Evolutionary conservation across 139 green algal genomes (phyloP).

Genomic region (Tetradesmus obliquus): DNA sequence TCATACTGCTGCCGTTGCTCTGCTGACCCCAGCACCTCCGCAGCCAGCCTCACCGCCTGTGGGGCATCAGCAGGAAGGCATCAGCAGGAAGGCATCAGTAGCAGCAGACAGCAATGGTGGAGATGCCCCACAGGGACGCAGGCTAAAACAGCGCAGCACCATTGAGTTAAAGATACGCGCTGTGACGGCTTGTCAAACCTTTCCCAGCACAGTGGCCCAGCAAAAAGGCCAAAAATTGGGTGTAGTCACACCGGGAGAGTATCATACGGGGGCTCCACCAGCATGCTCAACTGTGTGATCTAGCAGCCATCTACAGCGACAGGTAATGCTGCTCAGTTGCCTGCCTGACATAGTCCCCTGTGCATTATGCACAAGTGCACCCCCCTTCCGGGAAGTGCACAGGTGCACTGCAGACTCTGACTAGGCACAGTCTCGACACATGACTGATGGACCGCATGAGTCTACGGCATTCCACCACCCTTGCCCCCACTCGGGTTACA

Average conservation of each 20-base stretch:
- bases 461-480: not conserved
- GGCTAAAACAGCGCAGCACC: too few species aligned
- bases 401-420: conserved; percentile 1
- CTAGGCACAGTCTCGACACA: not conserved
- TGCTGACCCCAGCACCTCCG: conserved; percentile 39
- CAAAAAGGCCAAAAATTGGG: not conserved
- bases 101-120: not conserved
- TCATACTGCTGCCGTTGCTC: conserved; percentile 45
- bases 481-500: not conserved
- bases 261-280: not conserved
- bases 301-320: not conserved
- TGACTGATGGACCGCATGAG: not conserved
- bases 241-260: conserved; percentile 4
- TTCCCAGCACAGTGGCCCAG: too few species aligned
- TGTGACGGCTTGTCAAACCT: too few species aligned
- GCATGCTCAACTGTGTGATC: conserved; percentile 5
- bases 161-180: too few species aligned
- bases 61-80: not conserved
- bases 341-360: not conserved
- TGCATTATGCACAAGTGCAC: not conserved
- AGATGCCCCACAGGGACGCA: too few species aligned
- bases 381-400: not conserved
- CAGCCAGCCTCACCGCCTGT: conserved; percentile 37
- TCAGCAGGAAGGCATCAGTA: not conserved
- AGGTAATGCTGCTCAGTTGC: conserved; percentile 1